Evolutionary conservation across 1,284 basidiomycete genomes (phyloP).

Genomic region (Rhizoctonia solani): DNA sequence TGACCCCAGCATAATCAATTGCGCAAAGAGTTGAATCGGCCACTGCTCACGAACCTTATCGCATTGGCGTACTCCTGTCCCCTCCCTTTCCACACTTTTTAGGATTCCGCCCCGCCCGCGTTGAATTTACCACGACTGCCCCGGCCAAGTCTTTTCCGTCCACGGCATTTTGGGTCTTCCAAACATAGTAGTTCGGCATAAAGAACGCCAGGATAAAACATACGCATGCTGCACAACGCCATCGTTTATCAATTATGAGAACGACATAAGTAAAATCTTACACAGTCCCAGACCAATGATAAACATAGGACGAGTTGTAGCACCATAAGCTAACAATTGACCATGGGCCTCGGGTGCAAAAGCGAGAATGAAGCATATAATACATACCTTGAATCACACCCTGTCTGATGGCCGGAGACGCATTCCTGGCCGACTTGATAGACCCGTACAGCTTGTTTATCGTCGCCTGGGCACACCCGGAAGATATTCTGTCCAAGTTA

Average conservation of each 20-base stretch:
- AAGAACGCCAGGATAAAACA: background rate
- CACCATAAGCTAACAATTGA: conserved; percentile 4
- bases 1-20: too few species aligned
- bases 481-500: conserved; percentile 34
- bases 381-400: conserved; percentile 44
- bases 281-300: conserved; percentile 30
- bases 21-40: too few species aligned
- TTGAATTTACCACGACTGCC: too few species aligned
- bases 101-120: too few species aligned
- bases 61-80: too few species aligned
- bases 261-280: background rate
- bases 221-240: background rate
- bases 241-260: background rate
- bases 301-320: conserved; percentile 30
- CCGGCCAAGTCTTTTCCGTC: background rate
- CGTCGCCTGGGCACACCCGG: conserved; percentile 28
- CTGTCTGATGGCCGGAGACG: conserved; percentile 43
- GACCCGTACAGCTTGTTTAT: conserved; percentile 42
- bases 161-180: background rate
- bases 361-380: background rate
- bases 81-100: too few species aligned
- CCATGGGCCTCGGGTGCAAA: background rate
- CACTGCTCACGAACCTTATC: too few species aligned
- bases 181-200: background rate
- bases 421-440: conserved; percentile 45